Evolutionary conservation across 345 rosid genomes (phyloP), one percentile per base, ranked within the genome.

Genomic region (Schrenkiella parvula): DNA sequence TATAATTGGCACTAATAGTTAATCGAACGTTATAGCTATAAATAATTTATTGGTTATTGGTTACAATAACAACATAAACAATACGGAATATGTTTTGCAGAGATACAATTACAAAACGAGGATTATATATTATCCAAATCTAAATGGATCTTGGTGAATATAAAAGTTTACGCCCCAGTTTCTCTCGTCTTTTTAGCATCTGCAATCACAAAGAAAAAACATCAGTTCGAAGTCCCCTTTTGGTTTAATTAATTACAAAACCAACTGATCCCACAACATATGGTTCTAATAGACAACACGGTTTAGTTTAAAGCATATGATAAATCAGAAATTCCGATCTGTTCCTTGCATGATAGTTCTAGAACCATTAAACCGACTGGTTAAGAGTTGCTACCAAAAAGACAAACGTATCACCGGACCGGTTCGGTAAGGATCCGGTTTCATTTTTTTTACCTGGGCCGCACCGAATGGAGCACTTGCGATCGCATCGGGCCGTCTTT

Each of bases 401-500:
- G 46, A 39, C 7, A 68, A n/a, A 29, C 14, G 34, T 42, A 55
- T 61, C 21, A 60, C 3, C 3, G 52, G 22, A 22, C 41, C 60
- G 51, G 44, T 38, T 12, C 9, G 32, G 31, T 64, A 54, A 2
- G 47, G 38, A 56, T 65, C 17, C 13, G 48, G 77, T 34, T 56
- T 46, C 14, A 48, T 28, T 28, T 29, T 6, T 6, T 66, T 25
- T 74, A 81, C 80, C 86, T 53, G 87, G 86, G 22, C 71, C 77
- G 42, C 89, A 85, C 42, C 69, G 71, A 44, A 85, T 85, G 65
- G 75, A 80, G 79, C 89, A 85, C 77, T 85, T 85, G 44, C 76
- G 67, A 0, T 85, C 85, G 69, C 89, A 85, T 1, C 89, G 82
- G 71, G 54, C 48, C 74, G 70, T 73, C 62, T 80, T 82, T 76